Evolutionary conservation across 768 basidiomycete genomes (phyloP), one percentile per base, ranked within the genome.

Genomic region (Suillus subluteus): DNA sequence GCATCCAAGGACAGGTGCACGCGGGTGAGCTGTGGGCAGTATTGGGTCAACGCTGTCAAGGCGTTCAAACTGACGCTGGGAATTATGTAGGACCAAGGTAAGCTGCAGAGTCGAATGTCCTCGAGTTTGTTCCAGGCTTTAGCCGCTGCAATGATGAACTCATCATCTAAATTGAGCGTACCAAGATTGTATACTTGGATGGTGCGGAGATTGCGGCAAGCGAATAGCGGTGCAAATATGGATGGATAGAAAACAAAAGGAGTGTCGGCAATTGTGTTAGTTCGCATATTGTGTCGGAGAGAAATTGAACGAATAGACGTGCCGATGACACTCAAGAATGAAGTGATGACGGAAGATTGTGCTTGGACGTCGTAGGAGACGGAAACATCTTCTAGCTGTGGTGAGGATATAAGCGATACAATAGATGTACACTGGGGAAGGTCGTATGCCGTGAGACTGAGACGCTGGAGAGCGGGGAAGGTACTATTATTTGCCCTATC

Each of bases 381-480:
- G 21, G 66, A 66, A 66, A 78, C 64, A 13, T 44, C 70, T 6
- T 69, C 68, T 8, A 77, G 71, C 21, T 62, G 64, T 12, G 72
- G 61, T n/a, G 75, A 75, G 16, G 70, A 66, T 61, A 75, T 63
- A 50, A 73, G 65, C 40, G 72, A 68, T 3, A 77, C 4, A 21
- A 77, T 67, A 6, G 72, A 70, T 15, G 72, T 72, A 50, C 77
- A 78, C 63, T 75, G 75, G 3, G 71, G 68, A 16, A 79, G 77
- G 21, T 70, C 68, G 32, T 68, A 32, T 26, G 76, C 70, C 55
- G 61, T 38, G 58, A 77, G 63, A 41, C 71, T 77, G 58, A 78
- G 46, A n/a, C 59, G 65, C 48, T 55, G 74, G 41, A 77, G 62
- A 55, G 54, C 58, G 6, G 73, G 70, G 58, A 77, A 78, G 4